Evolutionary conservation across 495 filamentous ascomycete genomes (phyloP).

Genomic region (Xylaria bambusicola): DNA sequence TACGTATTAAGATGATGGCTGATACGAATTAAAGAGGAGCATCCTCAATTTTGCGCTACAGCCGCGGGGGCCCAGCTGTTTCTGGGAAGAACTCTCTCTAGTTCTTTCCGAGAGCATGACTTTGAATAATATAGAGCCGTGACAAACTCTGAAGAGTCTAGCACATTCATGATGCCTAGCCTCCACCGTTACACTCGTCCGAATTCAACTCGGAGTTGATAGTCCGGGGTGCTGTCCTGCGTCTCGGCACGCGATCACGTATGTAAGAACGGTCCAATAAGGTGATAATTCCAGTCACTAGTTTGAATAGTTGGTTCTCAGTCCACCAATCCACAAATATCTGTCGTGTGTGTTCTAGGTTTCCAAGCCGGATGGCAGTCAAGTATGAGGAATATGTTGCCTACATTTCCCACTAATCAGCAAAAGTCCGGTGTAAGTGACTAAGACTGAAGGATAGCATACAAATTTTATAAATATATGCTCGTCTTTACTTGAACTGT

Average conservation of each 20-base stretch:
- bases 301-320: not conserved
- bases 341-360: too few species aligned
- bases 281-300: not conserved
- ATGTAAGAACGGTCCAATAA: not conserved
- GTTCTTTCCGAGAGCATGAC: too few species aligned
- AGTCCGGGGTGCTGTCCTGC: slow-evolving; percentile 3
- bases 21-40: too few species aligned
- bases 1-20: too few species aligned
- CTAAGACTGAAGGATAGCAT: too few species aligned
- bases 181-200: not conserved
- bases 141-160: not conserved
- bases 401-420: slow-evolving; percentile 14
- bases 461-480: too few species aligned
- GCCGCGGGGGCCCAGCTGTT: too few species aligned
- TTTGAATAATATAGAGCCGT: too few species aligned
- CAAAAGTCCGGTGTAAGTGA: too few species aligned
- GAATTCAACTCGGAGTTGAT: not conserved
- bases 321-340: slow-evolving; percentile 18
- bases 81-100: too few species aligned
- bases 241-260: slow-evolving; percentile 7
- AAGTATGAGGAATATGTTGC: not conserved
- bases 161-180: not conserved
- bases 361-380: not conserved
- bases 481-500: too few species aligned
- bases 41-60: too few species aligned